Percentiles rank a stretch among this genome's conserved stretches.
Conservation (phyloP, 164 flowering plant species). For the Sextonia rubra region DNA sequence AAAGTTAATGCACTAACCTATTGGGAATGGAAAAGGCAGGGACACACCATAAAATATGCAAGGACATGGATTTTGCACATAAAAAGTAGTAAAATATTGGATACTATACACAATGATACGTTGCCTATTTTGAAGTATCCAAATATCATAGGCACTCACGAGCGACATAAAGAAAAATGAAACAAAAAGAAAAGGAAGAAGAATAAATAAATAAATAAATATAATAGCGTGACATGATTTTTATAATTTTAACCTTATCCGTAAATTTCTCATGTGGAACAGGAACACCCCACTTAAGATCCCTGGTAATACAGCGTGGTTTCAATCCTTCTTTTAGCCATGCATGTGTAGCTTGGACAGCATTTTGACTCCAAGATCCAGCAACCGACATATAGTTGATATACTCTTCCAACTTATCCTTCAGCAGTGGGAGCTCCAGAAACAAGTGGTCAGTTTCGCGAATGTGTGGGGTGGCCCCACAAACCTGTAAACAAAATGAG, state of each 20-base stretch:
- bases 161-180: background rate
- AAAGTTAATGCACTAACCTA: background rate
- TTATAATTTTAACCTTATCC: slow-evolving; percentile 57
- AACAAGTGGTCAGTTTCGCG: slow-evolving; percentile 87
- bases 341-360: slow-evolving; percentile 75
- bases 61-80: too few species aligned
- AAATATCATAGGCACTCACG: too few species aligned
- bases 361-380: slow-evolving; percentile 96
- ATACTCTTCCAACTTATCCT: slow-evolving; percentile 62
- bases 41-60: too few species aligned
- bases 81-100: too few species aligned
- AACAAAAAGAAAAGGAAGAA: background rate
- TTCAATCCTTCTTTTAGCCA: slow-evolving; percentile 89
- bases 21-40: too few species aligned
- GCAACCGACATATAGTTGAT: slow-evolving; percentile 56
- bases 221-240: slow-evolving; percentile 1
- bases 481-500: slow-evolving; percentile 38
- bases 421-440: slow-evolving; percentile 77
- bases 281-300: slow-evolving; percentile 97
- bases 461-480: slow-evolving; percentile 53
- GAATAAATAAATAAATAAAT: background rate
- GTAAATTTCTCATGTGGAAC: slow-evolving; percentile 80
- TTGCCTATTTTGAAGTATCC: too few species aligned
- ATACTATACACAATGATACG: too few species aligned
- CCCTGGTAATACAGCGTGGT: slow-evolving; percentile 82